phyloP scores from a whole-genome alignment of 2,329 filamentous ascomycete genomes.

The Plenodomus biglobosus region DNA sequence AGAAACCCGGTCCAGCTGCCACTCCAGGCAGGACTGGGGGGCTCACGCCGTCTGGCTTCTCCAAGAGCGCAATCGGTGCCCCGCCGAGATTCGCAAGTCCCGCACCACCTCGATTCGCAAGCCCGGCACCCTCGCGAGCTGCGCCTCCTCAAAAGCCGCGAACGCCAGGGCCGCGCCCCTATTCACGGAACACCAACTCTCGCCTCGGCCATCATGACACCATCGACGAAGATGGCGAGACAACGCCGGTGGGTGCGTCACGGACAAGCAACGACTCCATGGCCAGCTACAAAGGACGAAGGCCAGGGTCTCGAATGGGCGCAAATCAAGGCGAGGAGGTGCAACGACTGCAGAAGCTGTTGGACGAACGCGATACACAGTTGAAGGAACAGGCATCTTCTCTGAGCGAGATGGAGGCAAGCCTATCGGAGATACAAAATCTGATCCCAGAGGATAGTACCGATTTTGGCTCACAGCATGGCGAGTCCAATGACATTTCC shows the following conservation, averaged over 20 bases:
- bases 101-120: constrained; percentile 61
- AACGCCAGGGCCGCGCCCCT: constrained; percentile 48
- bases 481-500: constrained; percentile 62
- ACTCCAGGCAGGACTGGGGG: constrained; percentile 57
- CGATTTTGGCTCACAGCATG: constrained; percentile 52
- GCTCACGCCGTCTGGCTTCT: constrained; percentile 56
- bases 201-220: constrained; percentile 48
- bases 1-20: constrained; percentile 47
- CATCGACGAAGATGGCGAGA: constrained; percentile 44
- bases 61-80: constrained; percentile 57
- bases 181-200: constrained; percentile 50
- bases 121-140: constrained; percentile 56
- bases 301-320: constrained; percentile 29
- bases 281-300: constrained; percentile 47
- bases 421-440: constrained; percentile 75
- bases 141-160: constrained; percentile 55
- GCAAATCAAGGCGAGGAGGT: constrained; percentile 64
- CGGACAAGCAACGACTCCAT: constrained; percentile 56
- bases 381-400: constrained; percentile 84
- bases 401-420: constrained; percentile 86
- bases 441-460: constrained; percentile 62
- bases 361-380: constrained; percentile 83
- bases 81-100: constrained; percentile 64
- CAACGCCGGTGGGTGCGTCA: constrained; percentile 55
- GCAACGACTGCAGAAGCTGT: constrained; percentile 68